A percentile compares a stretch with the other conserved stretches of the same genome.
phyloP scores from a whole-genome alignment of 805 yeast genomes.

The Komagataella phaffii region DNA sequence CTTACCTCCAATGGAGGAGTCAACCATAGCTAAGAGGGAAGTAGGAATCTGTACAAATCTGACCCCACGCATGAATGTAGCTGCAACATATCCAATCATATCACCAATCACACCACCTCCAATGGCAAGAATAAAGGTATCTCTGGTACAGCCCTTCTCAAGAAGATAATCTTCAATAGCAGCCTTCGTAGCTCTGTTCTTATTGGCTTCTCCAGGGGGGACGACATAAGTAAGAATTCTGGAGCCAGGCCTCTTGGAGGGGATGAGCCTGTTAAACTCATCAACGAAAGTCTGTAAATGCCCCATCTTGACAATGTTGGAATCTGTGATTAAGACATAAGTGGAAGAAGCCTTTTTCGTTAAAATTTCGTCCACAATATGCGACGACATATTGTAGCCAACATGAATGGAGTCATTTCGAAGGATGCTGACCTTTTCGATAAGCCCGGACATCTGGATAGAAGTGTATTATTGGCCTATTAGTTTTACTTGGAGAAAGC shows the following conservation, averaged over 20 bases:
- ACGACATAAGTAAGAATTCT: conserved; percentile 65
- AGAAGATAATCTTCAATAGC: conserved; percentile 84
- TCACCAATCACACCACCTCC: conserved; percentile 99
- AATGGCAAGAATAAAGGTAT: conserved; percentile 83
- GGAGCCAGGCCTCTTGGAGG: conserved; percentile 30
- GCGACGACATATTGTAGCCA: conserved; percentile 69
- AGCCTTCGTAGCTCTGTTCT: conserved; percentile 81
- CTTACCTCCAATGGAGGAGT: conserved; percentile 95
- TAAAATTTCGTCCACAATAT: conserved; percentile 58
- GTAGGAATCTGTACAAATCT: conserved; percentile 92
- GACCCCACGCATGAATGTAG: conserved; percentile 97
- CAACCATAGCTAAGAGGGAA: conserved; percentile 91
- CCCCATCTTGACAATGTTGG: conserved; percentile 58
- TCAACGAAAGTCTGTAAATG: conserved; percentile 35
- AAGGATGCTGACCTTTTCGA: conserved; percentile 44
- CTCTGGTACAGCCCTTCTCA: conserved; percentile 82
- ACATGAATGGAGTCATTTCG: conserved; percentile 81
- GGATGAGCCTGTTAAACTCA: conserved; percentile 26
- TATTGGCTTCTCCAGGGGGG: conserved; percentile 88
- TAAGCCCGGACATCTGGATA: conserved; percentile 11
- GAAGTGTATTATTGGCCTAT: conserved; percentile 38
- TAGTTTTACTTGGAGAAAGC: conserved; percentile 15
- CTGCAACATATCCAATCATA: conserved; percentile 98
- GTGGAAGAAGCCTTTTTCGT: conserved; percentile 66
- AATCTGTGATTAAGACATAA: conserved; percentile 82